phyloP scores from a whole-genome alignment of 345 rosid species.

The Adansonia digitata region DNA sequence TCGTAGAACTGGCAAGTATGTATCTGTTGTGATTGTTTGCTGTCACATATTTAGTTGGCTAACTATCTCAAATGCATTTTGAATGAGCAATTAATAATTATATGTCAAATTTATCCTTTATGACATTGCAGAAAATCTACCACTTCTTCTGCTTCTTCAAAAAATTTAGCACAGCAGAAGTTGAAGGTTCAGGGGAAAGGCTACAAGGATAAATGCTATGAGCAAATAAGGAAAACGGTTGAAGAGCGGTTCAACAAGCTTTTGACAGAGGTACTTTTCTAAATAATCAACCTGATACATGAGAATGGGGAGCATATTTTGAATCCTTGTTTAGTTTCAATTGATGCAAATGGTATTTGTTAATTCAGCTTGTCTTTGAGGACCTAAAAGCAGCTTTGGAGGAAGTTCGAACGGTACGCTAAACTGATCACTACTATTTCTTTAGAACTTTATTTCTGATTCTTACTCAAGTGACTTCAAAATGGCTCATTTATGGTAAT shows the following conservation, averaged over 20 bases:
- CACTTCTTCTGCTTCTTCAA: constrained; percentile 48
- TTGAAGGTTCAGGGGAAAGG: constrained; percentile 86
- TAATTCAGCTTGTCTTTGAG: constrained; percentile 74
- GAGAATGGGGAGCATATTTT: constrained; percentile 1
- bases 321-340: constrained; percentile 13
- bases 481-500: not conserved
- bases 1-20: constrained; percentile 82
- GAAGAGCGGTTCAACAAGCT: constrained; percentile 83
- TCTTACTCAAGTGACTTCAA: constrained; percentile 1
- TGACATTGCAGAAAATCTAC: constrained; percentile 55
- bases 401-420: constrained; percentile 82
- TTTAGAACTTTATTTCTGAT: not conserved
- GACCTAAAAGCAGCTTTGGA: constrained; percentile 96
- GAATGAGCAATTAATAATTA: not conserved
- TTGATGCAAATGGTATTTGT: constrained; percentile 25
- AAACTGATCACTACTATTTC: constrained; percentile 4
- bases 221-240: constrained; percentile 79
- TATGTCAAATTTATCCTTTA: not conserved
- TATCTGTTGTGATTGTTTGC: constrained; percentile 11
- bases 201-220: constrained; percentile 96
- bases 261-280: constrained; percentile 54
- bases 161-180: constrained; percentile 60
- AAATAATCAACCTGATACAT: not conserved
- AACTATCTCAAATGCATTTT: not conserved
- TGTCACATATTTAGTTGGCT: constrained; percentile 1